phyloP scores from a whole-genome alignment of 2,329 filamentous ascomycete species.

The Penicillium palitans region DNA sequence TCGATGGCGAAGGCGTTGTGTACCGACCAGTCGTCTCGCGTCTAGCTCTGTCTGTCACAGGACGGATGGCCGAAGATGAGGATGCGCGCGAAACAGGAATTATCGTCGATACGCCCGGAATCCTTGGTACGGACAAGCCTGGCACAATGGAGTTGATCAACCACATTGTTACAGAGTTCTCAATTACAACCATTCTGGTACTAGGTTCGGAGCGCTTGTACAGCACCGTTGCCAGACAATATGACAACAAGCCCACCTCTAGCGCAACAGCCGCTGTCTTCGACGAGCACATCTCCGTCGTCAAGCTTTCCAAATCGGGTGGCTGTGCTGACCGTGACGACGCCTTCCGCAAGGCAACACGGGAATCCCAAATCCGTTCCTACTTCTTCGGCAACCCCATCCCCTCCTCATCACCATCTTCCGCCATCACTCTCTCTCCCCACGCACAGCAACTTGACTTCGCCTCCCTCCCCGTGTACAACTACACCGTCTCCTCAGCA shows the following conservation, averaged over 20 bases:
- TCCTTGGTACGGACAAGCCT: slow-evolving; percentile 63
- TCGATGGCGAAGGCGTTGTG: slow-evolving; percentile 68
- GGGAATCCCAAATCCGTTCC: slow-evolving; percentile 77
- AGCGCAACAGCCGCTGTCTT: slow-evolving; percentile 45
- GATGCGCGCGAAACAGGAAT: slow-evolving; percentile 72
- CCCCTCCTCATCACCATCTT: slow-evolving; percentile 38
- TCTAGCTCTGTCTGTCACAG: slow-evolving; percentile 75
- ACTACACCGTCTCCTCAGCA: slow-evolving; percentile 59
- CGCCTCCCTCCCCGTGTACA: slow-evolving; percentile 71
- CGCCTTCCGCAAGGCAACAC: slow-evolving; percentile 68
- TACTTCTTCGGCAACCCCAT: slow-evolving; percentile 85
- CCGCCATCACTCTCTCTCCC: slow-evolving; percentile 74
- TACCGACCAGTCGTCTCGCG: slow-evolving; percentile 74
- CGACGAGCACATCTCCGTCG: slow-evolving; percentile 70
- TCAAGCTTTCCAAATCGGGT: slow-evolving; percentile 80
- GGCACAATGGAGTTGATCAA: slow-evolving; percentile 73
- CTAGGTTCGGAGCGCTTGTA: slow-evolving; percentile 76
- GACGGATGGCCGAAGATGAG: slow-evolving; percentile 72
- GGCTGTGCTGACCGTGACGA: slow-evolving; percentile 78
- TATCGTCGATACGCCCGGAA: slow-evolving; percentile 79
- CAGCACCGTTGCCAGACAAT: slow-evolving; percentile 70
- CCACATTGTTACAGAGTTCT: slow-evolving; percentile 72
- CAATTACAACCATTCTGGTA: slow-evolving; percentile 78
- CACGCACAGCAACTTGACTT: slow-evolving; percentile 84
- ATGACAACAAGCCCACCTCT: slow-evolving; percentile 54